Evolutionary conservation across 331 rosid species (phyloP).

Genomic region (Erythrophleum ivorense): DNA sequence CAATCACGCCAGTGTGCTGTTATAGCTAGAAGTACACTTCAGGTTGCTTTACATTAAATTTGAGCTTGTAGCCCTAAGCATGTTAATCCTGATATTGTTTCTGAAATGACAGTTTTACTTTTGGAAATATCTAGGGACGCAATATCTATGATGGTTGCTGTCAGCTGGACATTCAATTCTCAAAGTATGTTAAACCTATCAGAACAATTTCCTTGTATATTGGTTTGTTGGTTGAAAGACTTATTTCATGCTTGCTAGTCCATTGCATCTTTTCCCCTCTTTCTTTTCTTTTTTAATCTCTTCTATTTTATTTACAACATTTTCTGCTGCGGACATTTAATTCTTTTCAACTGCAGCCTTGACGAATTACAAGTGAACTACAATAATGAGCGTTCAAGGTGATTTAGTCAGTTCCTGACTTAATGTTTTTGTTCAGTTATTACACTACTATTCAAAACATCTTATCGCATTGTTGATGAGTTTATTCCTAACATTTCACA

Average conservation of each 20-base stretch:
- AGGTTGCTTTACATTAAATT: slow-evolving; percentile 57
- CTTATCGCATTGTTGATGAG: slow-evolving; percentile 29
- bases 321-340: slow-evolving; percentile 26
- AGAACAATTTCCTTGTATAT: not conserved
- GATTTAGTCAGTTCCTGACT: slow-evolving; percentile 39
- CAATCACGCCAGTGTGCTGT: slow-evolving; percentile 83
- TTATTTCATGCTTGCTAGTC: slow-evolving; percentile 6
- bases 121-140: slow-evolving; percentile 69
- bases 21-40: slow-evolving; percentile 80
- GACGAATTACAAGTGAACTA: slow-evolving; percentile 97
- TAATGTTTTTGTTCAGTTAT: not conserved
- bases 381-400: slow-evolving; percentile 97
- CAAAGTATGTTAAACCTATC: slow-evolving; percentile 73
- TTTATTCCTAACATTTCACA: slow-evolving; percentile 40
- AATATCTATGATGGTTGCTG: slow-evolving; percentile 98
- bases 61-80: slow-evolving; percentile 21
- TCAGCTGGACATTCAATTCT: slow-evolving; percentile 95
- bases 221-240: slow-evolving; percentile 26
- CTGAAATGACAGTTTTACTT: slow-evolving; percentile 39
- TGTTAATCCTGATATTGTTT: slow-evolving; percentile 38
- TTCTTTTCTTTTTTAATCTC: slow-evolving; percentile 7
- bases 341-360: slow-evolving; percentile 67
- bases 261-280: slow-evolving; percentile 9
- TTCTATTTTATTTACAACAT: slow-evolving; percentile 10
- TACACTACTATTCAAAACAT: slow-evolving; percentile 7